Evolutionary conservation across 495 filamentous ascomycete species (phyloP), one percentile per base, ranked within the genome.

Genomic region (Penicillium cosmopolitanum): DNA sequence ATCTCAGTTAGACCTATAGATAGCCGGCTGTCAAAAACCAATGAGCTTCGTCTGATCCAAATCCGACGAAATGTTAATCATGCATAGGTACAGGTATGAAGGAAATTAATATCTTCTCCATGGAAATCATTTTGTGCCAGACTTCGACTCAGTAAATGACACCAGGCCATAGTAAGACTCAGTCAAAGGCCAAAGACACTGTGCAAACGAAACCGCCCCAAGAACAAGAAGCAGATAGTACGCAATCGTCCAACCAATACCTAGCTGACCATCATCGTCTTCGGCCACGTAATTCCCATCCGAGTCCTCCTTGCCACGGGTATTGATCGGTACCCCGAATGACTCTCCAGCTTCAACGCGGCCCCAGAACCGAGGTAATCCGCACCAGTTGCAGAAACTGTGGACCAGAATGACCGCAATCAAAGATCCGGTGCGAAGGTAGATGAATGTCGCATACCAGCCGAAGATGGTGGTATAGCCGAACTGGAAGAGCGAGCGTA

Each of bases 381-480:
- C 94, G 81, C 89, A 86, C 82, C 85, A 91, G 67, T 98, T 98
- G 74, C 95, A 98, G 74, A 98, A 96, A 10, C 85, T 83, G 68
- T 98, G 95, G 10, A 87, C 87, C 11, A 87, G 64, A 43, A 93
- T 87, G 12, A 87, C 85, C 9, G 89, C 87, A 46, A 83, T 75
- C 36, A 96, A 66, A 19, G 87, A 95, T 0, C 92, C 94, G 0
- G 93, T 95, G 36, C 95, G 86, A 7, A 98, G 68, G 63, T 89
- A 97, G n/a, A 97, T 35, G 63, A 98, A 98, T 4, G 90, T 90
- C 1, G 92, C 93, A 75, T 85, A 97, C 77, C 91, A 93, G 48
- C 95, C 95, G 62, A 98, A 98, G 23, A 98, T 69, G 16, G 92
- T 92, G 5, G 95, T 98, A 68, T 96, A 98, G n/a, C 82, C 78